A percentile compares a stretch with the other conserved stretches of the same genome.
Evolutionary conservation across 2,329 filamentous ascomycete species (phyloP).

Genomic region (Botrytis galanthina): DNA sequence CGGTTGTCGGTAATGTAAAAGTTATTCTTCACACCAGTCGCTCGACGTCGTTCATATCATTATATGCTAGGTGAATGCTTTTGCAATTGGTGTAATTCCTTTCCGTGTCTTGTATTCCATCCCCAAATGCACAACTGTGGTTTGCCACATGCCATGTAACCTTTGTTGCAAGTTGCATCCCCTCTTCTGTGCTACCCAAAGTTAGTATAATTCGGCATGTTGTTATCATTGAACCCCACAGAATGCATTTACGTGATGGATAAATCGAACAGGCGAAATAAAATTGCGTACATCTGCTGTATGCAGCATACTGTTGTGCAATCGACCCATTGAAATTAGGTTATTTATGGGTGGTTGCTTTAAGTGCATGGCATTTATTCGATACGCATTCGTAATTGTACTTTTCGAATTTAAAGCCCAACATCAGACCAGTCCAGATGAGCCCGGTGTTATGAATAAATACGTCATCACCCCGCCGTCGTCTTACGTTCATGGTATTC

Average conservation of each 20-base stretch:
- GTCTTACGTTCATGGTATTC: background rate
- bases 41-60: background rate
- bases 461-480: background rate
- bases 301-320: background rate
- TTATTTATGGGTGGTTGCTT: background rate
- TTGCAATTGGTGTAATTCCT: background rate
- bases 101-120: background rate
- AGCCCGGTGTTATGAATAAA: background rate
- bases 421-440: background rate
- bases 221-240: background rate
- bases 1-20: rapidly evolving
- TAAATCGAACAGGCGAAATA: background rate
- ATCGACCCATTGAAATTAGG: background rate
- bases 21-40: background rate
- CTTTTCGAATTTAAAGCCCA: background rate
- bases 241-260: background rate
- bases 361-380: background rate
- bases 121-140: background rate
- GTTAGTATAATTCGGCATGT: background rate
- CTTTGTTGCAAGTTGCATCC: background rate
- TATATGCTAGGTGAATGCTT: rapidly evolving
- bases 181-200: background rate
- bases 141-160: background rate
- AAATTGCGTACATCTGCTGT: background rate
- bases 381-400: background rate